phyloP scores from a whole-genome alignment of 257 asterid genomes.

The Galeopsis tetrahit region DNA sequence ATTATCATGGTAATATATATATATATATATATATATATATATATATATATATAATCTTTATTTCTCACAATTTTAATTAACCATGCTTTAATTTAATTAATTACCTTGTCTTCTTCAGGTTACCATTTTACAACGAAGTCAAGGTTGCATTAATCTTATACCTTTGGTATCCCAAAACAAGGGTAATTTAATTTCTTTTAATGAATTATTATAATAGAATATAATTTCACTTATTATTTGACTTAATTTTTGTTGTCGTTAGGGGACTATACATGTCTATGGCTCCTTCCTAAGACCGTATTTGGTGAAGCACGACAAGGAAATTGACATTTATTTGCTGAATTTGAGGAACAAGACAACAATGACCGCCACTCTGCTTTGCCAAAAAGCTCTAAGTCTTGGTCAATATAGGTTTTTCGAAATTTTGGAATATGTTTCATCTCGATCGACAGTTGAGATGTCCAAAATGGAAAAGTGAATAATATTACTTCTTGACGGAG shows the following conservation, averaged over 20 bases:
- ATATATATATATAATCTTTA: no score
- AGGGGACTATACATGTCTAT: constrained; percentile 53
- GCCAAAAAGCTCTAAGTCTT: constrained; percentile 46
- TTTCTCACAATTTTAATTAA: no score
- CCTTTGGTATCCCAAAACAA: constrained; percentile 66
- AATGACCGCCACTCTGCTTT: constrained; percentile 24
- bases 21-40: no score
- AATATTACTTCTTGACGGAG: no score
- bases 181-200: constrained; percentile 39
- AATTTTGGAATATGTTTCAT: constrained; percentile 45
- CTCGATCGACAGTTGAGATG: constrained; percentile 35
- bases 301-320: constrained; percentile 46
- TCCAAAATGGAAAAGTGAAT: constrained; percentile 21
- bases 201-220: not conserved
- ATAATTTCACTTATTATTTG: not conserved
- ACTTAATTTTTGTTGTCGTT: not conserved
- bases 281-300: constrained; percentile 46
- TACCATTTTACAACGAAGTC: constrained; percentile 64
- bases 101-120: constrained; percentile 38
- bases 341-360: constrained; percentile 39
- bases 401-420: constrained; percentile 43
- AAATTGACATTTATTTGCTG: constrained; percentile 50
- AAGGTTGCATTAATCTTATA: constrained; percentile 58
- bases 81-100: not conserved
- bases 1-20: no score